Conservation (phyloP, 768 basidiomycete species). For the Lentinula boryana region DNA sequence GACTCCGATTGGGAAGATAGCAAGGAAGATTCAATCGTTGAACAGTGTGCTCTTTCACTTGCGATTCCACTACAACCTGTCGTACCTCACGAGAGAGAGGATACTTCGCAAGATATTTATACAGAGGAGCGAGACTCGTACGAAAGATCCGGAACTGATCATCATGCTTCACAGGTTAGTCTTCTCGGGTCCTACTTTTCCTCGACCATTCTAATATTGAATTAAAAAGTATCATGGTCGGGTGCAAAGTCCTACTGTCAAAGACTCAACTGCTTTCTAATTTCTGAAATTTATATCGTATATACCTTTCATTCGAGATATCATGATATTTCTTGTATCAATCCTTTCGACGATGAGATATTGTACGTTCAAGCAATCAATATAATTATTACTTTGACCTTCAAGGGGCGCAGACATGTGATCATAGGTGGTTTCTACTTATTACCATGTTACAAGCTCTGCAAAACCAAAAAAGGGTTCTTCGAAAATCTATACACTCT, state of each 20-base stretch:
- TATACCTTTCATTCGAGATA: too few relatives aligned
- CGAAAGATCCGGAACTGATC: constrained; percentile 17
- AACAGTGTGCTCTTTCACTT: constrained; percentile 6
- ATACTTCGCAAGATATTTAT: constrained; percentile 10
- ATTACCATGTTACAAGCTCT: constrained; percentile 14
- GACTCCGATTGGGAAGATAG: constrained; percentile 1
- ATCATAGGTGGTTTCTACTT: too few relatives aligned
- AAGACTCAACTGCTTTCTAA: background rate
- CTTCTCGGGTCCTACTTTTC: background rate
- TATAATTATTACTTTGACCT: background rate
- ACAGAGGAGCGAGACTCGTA: constrained; percentile 28
- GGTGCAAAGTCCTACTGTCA: background rate
- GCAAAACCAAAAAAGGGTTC: constrained; percentile 44
- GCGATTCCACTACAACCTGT: constrained; percentile 21
- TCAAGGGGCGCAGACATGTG: background rate
- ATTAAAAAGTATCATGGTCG: background rate
- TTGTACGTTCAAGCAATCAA: background rate
- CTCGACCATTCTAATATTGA: background rate
- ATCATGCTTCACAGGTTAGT: constrained; percentile 15
- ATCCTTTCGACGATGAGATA: background rate
- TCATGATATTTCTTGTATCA: too few relatives aligned
- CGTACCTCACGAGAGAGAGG: constrained; percentile 15
- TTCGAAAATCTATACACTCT: constrained; percentile 45
- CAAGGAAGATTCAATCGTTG: background rate
- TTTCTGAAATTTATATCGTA: too few relatives aligned